phyloP scores from a whole-genome alignment of 2,329 filamentous ascomycete genomes.

The Teratosphaeria epicoccoides region DNA sequence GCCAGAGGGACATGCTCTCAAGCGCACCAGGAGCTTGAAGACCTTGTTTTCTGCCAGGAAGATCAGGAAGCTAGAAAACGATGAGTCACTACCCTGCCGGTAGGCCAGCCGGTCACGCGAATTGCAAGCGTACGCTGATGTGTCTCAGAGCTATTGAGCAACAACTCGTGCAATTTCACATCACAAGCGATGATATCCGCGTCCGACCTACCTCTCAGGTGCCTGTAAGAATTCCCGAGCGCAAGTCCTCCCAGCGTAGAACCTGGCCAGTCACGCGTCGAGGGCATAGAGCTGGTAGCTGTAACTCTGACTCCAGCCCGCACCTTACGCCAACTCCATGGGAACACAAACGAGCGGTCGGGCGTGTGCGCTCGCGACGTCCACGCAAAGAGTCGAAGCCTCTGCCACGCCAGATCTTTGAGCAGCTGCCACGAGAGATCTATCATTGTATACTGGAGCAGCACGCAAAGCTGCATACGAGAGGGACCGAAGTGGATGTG shows the following conservation, averaged over 20 bases:
- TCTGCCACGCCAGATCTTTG: conserved; percentile 29
- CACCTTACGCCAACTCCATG: conserved; percentile 28
- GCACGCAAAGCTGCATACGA: conserved; percentile 36
- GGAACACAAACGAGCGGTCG: conserved; percentile 24
- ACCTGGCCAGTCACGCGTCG: conserved; percentile 10
- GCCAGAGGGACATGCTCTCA: not conserved
- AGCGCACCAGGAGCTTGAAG: conserved; percentile 7
- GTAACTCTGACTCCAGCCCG: conserved; percentile 11
- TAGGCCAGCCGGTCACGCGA: conserved; percentile 1
- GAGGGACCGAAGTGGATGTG: conserved; percentile 32
- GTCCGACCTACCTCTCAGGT: conserved; percentile 4
- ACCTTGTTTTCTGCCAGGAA: not conserved
- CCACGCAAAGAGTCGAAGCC: not conserved
- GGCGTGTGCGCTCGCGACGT: conserved; percentile 4
- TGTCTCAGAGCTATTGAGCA: conserved; percentile 13
- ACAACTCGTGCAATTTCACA: conserved; percentile 14
- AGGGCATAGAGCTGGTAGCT: conserved; percentile 5
- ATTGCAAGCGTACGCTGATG: not conserved
- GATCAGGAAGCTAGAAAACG: conserved; percentile 4
- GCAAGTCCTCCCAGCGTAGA: conserved; percentile 3
- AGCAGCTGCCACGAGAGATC: conserved; percentile 42
- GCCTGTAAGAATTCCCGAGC: conserved; percentile 2
- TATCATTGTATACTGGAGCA: conserved; percentile 46
- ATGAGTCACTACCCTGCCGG: conserved; percentile 13
- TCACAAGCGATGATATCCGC: conserved; percentile 15